Base-by-base conservation (phyloP, 352 stramenopile species). In the Pythium aquatile region DNA sequence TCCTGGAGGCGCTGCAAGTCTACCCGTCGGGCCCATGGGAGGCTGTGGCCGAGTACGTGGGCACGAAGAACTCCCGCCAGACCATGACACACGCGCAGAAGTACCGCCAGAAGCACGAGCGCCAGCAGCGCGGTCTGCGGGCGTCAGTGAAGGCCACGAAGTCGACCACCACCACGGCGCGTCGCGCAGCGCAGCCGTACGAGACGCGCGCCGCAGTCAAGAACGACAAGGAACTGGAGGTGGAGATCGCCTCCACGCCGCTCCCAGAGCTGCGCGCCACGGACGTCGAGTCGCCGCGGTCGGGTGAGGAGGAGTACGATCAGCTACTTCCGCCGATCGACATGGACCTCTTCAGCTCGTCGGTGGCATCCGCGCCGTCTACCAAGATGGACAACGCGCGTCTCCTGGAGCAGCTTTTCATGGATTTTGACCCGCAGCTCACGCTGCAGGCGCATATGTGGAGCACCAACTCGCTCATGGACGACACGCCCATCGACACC, bases 1-100 rank as follows among this genome's bases (percentile, higher is more conserved):
- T 78, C 42, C 65, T 78, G 8, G 63, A 78, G 49, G 71, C 63
- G 30, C 60, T 78, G 8, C 53, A 73, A 30, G 42, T 78, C 5
- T 78, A 63, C 26, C 71, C 71, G 11, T 67, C 62, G 2, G 71
- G 71, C 9, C 67, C 71, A 35, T 78, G 71, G 71, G 65, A 74
- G 46, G 58, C 55, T 6, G 66, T 78, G 13, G 67, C 71, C 26
- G 55, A 72, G 46, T 63, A 70, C 48, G 65, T 78, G 5, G 69
- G 69, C 58, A 68, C 69, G 39, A 76, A 76, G 55, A 76, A 71
- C 52, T 59, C 69, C 48, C 60, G 69, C 8, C 69, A 76, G 48
- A 71, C 66, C 52, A 75, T 75, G 69, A 79, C 72, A 13, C 73
- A 79, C 53, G 73, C 73, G 39, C 73, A 79, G 44, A 79, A 79